Conservation (phyloP, 805 yeast genomes). For the Candida fluviatilis region DNA sequence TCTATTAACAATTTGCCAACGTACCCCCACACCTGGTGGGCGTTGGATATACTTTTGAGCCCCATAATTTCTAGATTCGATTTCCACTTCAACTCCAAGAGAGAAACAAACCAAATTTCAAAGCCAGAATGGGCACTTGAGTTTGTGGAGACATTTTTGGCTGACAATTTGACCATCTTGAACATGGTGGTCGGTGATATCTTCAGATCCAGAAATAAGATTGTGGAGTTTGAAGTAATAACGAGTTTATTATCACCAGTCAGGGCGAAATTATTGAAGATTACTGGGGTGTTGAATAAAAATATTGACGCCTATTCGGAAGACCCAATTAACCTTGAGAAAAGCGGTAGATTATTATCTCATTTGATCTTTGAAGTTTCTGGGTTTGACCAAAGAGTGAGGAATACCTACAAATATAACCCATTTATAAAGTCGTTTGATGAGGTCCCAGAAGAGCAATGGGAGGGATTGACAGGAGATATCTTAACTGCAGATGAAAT, state of each 20-base stretch:
- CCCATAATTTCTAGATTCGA: slow-evolving; percentile 49
- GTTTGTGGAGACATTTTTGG: slow-evolving; percentile 43
- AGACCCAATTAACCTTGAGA: slow-evolving; percentile 20
- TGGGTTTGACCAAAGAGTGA: slow-evolving; percentile 51
- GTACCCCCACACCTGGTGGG: slow-evolving; percentile 45
- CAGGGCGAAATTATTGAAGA: slow-evolving; percentile 35
- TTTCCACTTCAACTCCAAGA: slow-evolving; percentile 55
- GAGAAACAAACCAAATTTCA: slow-evolving; percentile 59
- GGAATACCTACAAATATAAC: slow-evolving; percentile 41
- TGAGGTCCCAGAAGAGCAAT: slow-evolving; percentile 24
- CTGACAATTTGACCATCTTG: slow-evolving; percentile 36
- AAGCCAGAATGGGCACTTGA: slow-evolving; percentile 71
- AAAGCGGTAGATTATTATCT: slow-evolving; percentile 46
- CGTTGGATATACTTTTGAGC: slow-evolving; percentile 42
- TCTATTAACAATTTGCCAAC: slow-evolving; percentile 19
- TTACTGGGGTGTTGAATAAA: slow-evolving; percentile 20
- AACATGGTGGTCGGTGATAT: slow-evolving; percentile 33
- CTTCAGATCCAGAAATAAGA: slow-evolving; percentile 23
- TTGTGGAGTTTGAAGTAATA: slow-evolving; percentile 37
- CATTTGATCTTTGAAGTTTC: slow-evolving; percentile 58
- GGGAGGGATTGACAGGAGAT: slow-evolving; percentile 49
- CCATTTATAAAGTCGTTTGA: slow-evolving; percentile 29
- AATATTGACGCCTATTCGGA: slow-evolving; percentile 15
- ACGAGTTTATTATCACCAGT: slow-evolving; percentile 45
- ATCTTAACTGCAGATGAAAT: slow-evolving; percentile 33